phyloP scores from a whole-genome alignment of 2,329 filamentous ascomycete species.

The Zalaria sp. region DNA sequence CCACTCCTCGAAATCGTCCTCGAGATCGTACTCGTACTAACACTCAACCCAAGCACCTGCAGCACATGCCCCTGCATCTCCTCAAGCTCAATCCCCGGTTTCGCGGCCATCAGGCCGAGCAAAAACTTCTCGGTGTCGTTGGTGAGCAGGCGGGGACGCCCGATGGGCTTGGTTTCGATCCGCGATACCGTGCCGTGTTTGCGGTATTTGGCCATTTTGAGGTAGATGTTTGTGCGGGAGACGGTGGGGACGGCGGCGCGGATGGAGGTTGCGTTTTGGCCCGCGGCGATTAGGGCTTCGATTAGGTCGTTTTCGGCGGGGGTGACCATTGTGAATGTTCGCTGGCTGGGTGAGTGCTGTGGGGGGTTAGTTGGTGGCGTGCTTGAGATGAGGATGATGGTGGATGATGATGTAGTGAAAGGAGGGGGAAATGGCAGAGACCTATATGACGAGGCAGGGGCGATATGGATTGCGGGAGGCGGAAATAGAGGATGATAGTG shows the following conservation, averaged over 20 bases:
- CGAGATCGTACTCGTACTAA: constrained; percentile 6
- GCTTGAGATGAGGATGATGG: no score
- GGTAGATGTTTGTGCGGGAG: constrained; percentile 6
- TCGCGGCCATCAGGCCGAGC: constrained; percentile 5
- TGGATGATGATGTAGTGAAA: no score
- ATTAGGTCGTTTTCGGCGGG: constrained; percentile 5
- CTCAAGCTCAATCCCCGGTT: constrained; percentile 6
- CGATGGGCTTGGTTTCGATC: constrained; percentile 5
- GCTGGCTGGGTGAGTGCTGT: no score
- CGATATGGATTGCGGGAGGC: no score
- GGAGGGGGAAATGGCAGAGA: no score
- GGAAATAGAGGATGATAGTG: no score
- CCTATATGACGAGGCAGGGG: no score
- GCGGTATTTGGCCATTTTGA: constrained; percentile 6
- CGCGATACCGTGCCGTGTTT: constrained; percentile 6
- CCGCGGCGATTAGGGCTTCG: constrained; percentile 4
- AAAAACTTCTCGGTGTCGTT: constrained; percentile 5
- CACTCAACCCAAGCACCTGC: constrained; percentile 2
- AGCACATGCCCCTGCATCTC: constrained; percentile 5
- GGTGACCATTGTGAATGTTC: background rate
- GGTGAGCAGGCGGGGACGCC: constrained; percentile 4
- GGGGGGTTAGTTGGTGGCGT: no score
- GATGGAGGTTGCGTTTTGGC: constrained; percentile 4
- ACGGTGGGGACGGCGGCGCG: constrained; percentile 5
- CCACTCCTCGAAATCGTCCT: constrained; percentile 3